Conservation (phyloP, 2,329 filamentous ascomycete species). For the Venturia pyrina region DNA sequence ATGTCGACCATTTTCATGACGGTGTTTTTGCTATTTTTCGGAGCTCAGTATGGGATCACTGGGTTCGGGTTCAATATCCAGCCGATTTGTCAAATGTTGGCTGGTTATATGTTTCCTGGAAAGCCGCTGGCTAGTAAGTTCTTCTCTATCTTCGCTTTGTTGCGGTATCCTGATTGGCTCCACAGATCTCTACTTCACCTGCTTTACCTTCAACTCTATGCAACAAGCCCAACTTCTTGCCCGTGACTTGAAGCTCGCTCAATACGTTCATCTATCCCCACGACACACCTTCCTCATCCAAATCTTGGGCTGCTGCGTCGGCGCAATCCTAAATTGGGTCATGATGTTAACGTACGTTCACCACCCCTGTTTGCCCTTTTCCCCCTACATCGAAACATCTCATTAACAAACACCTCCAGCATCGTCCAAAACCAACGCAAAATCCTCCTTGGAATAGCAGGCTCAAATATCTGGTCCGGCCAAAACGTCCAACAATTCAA, state of each 20-base stretch:
- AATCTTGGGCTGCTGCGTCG: slow-evolving; percentile 27
- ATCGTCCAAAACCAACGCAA: slow-evolving; percentile 33
- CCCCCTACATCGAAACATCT: too few species aligned
- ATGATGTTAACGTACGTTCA: slow-evolving; percentile 30
- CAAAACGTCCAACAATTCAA: slow-evolving; percentile 36
- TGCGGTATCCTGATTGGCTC: neutral
- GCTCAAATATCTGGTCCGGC: slow-evolving; percentile 36
- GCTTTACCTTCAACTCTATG: slow-evolving; percentile 25
- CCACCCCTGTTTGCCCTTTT: too few species aligned
- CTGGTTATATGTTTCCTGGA: slow-evolving; percentile 19
- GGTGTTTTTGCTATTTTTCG: slow-evolving; percentile 20
- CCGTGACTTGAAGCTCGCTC: slow-evolving; percentile 28
- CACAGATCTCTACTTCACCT: slow-evolving; percentile 34
- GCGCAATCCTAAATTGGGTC: slow-evolving; percentile 33
- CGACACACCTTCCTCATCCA: slow-evolving; percentile 36
- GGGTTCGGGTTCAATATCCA: slow-evolving; percentile 17
- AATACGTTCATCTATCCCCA: slow-evolving; percentile 30
- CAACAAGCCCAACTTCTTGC: slow-evolving; percentile 18
- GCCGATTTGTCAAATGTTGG: slow-evolving; percentile 16
- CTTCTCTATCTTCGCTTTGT: neutral
- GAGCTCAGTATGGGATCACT: slow-evolving; percentile 19
- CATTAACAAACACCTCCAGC: slow-evolving; percentile 25
- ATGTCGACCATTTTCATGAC: slow-evolving; percentile 17
- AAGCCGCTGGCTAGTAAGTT: slow-evolving; percentile 26
- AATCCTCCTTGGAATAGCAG: slow-evolving; percentile 30